Evolutionary conservation across 495 filamentous ascomycete species (phyloP), one percentile per base, ranked within the genome.

Genomic region (Ramalina intermedia): DNA sequence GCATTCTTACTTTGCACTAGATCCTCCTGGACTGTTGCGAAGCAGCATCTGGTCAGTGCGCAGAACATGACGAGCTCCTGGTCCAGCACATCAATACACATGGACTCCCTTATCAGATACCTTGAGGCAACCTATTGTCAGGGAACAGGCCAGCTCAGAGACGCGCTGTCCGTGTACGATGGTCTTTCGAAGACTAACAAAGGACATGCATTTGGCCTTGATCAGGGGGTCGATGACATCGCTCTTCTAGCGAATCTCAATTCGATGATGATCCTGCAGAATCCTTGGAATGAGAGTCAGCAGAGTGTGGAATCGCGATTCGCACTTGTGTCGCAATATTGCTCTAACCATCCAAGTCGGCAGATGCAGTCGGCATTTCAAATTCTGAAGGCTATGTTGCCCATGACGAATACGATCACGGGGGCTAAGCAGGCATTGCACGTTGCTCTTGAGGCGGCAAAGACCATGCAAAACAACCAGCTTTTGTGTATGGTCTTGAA

Each of bases 201-300:
- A 64, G 55, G 47, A 72, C 58, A 50, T 63, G 65, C 63, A 53
- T 53, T 63, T 41, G 65, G 63, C 43, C 68, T 74, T 46, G 73
- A 80, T 35, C 67, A 79, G n/a, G 72, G 74, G 41, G 71, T 75
- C n/a, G n/a, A 16, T 3, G 85, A 95, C 52, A 67, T 93, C 17
- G 69, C 79, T 8, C 75, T 94, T 43, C 74, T 96, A 11, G 83
- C 87, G 4, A 68, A 79, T 4, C 74, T 99, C 50, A 96, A 94
- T 63, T 73, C 74, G 20, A 65, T 94, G 23, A 81, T 88, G 61
- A 91, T 96, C 48, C 68, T 94, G 53, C 84, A 87, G 41, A 67
- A 80, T 36, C 74, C 75, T 7, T 51, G 61, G 0, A 74, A 81
- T 24, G 66, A 67, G 43, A 49, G 78, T 45, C 66, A 77, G 37